A percentile compares a stretch with the other conserved stretches of the same genome.
Conservation (phyloP, 768 basidiomycete genomes). For the Leucocoprinus leucothites region DNA sequence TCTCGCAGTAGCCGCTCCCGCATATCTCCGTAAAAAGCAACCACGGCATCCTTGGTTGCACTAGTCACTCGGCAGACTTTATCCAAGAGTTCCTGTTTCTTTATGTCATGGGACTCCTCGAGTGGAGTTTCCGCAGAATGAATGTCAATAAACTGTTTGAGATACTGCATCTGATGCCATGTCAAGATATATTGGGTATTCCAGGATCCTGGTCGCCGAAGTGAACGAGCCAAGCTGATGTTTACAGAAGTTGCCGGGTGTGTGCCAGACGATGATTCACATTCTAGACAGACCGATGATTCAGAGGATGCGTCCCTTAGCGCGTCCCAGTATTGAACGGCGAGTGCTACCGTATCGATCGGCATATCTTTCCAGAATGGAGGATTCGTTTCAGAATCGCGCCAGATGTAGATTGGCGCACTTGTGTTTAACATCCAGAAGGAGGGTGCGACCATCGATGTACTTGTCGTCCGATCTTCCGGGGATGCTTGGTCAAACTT, state of each 20-base stretch:
- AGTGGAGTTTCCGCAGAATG: constrained; percentile 43
- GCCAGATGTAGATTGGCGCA: constrained; percentile 63
- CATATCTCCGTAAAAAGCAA: constrained; percentile 39
- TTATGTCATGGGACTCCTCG: constrained; percentile 38
- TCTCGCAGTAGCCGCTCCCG: constrained; percentile 38
- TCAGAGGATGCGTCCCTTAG: constrained; percentile 48
- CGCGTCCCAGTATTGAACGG: constrained; percentile 53
- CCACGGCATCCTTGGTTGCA: constrained; percentile 50
- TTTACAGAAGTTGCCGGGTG: constrained; percentile 18
- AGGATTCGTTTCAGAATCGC: constrained; percentile 43
- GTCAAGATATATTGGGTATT: constrained; percentile 56
- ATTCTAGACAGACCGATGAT: constrained; percentile 19
- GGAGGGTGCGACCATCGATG: constrained; percentile 45
- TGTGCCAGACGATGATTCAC: constrained; percentile 1
- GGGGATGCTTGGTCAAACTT: constrained; percentile 41
- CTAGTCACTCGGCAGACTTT: constrained; percentile 52
- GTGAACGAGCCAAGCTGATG: constrained; percentile 37
- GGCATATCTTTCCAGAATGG: constrained; percentile 53
- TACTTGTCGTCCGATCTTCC: constrained; percentile 42
- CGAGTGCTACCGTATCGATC: constrained; percentile 35
- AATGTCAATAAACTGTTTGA: constrained; percentile 47
- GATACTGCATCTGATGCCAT: constrained; percentile 65
- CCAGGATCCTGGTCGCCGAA: constrained; percentile 65
- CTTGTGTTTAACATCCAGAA: constrained; percentile 62
- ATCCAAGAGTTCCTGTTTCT: constrained; percentile 32